Evolutionary conservation across 1,284 basidiomycete species (phyloP), one percentile per base, ranked within the genome.

Genomic region (Rhodotorula sp.): DNA sequence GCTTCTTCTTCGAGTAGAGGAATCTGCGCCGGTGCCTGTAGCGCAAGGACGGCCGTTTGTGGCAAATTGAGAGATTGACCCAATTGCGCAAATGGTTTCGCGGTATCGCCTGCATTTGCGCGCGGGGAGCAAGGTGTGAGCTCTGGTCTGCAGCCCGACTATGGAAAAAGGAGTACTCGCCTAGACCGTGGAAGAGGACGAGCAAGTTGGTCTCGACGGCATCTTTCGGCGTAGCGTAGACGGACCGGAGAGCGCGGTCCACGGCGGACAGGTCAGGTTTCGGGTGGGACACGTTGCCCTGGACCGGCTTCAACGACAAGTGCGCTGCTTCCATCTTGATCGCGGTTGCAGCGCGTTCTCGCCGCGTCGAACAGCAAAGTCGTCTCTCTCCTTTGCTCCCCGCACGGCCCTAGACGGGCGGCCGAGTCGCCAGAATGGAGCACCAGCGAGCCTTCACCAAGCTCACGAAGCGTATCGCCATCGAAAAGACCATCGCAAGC

Each of bases 111-210:
- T 79, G 62, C 23, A 15, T 7, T 29, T 20, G 5, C 0, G 8
- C 5, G 1, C 15, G 20, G 7, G 16, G 12, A 46, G 63, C 31
- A 52, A 57, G 15, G 31, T 47, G 18, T 5, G 18, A 29, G 7
- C 29, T 23, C 57, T 39, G 68, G 48, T 48, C 49, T 51, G 23
- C 12, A 54, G 52, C 12, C 16, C 21, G 26, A n/a, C 15, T 20
- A 51, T 15, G 54, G 46, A 23, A 21, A 21, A 48, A 15, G 39
- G 16, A 23, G 21, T 4, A 58, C 72, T 46, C 29, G 76, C 79
- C 78, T 14, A 82, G 75, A 0, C 81, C 81, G 62, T 83, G 82
- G 26, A 82, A 73, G 43, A 83, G 69, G 58, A 82, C 68, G 64
- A 82, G 69, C 20, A 82, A 74, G 73, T 83, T 83, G 14, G 78